Evolutionary conservation across 768 basidiomycete species (phyloP).

Genomic region (Zangia roseola): DNA sequence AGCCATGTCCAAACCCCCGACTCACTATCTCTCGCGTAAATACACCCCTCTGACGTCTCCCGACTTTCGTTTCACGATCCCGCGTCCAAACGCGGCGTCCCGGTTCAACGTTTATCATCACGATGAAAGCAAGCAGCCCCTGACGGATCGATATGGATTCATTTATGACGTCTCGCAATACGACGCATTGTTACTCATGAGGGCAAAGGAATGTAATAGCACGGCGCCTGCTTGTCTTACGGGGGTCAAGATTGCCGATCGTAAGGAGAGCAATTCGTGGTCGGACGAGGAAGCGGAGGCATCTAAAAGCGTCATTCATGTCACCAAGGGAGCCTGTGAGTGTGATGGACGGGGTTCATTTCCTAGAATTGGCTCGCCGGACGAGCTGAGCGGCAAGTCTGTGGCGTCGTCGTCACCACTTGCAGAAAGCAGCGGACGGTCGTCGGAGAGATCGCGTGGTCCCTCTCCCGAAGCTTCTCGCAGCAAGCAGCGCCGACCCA

Average conservation of each 20-base stretch:
- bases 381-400: conserved; percentile 9
- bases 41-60: conserved; percentile 73
- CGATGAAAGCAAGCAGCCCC: conserved; percentile 52
- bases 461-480: conserved; percentile 52
- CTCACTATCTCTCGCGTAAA: conserved; percentile 74
- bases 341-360: conserved; percentile 35
- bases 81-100: conserved; percentile 54
- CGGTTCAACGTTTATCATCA: conserved; percentile 50
- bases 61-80: conserved; percentile 73
- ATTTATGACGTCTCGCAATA: conserved; percentile 85
- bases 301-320: conserved; percentile 31
- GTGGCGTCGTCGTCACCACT: conserved; percentile 12
- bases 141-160: conserved; percentile 90
- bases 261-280: conserved; percentile 77
- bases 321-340: conserved; percentile 41
- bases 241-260: conserved; percentile 84
- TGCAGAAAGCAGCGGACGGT: conserved; percentile 23
- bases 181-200: conserved; percentile 71
- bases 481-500: conserved; percentile 44
- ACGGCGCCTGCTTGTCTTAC: conserved; percentile 84
- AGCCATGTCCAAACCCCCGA: conserved; percentile 75
- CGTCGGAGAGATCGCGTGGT: conserved; percentile 31
- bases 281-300: conserved; percentile 59
- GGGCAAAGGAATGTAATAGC: conserved; percentile 69
- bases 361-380: conserved; percentile 5